A percentile compares a stretch with the other conserved stretches of the same genome.
These are phyloP conservation scores for Leccinellum albellum DNA, from an alignment of 768 basidiomycete species.

Conservation along the genomic window DNA sequence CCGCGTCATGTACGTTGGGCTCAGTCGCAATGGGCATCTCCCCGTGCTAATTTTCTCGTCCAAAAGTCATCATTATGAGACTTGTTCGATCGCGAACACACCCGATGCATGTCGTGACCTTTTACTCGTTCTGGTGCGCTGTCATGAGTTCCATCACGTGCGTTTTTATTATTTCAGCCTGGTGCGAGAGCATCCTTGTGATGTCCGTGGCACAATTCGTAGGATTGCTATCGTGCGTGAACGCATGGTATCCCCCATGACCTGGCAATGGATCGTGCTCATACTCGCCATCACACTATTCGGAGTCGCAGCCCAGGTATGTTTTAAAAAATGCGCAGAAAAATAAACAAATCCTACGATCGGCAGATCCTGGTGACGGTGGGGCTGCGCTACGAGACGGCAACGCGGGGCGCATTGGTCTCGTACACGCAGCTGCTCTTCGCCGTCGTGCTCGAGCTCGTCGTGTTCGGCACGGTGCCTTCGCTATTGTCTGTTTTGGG, in stretches of 20 bases:
- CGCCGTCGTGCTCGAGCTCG: constrained; percentile 57
- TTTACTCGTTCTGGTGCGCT: constrained; percentile 59
- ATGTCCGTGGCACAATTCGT: background rate
- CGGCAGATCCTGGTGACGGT: constrained; percentile 48
- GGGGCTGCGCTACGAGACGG: constrained; percentile 64
- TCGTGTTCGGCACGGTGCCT: constrained; percentile 61
- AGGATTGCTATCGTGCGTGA: constrained; percentile 11
- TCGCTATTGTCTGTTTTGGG: constrained; percentile 59
- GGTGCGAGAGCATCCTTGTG: background rate
- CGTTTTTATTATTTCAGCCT: background rate
- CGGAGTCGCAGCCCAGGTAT: constrained; percentile 16
- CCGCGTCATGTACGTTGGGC: constrained; percentile 62
- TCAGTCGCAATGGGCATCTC: background rate
- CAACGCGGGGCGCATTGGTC: constrained; percentile 58
- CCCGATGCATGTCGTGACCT: constrained; percentile 66
- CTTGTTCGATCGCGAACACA: constrained; percentile 75
- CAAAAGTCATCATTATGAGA: constrained; percentile 48
- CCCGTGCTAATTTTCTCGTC: background rate
- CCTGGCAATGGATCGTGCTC: constrained; percentile 15
- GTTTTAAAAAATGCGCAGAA: background rate
- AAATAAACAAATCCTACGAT: background rate
- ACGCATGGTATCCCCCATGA: constrained; percentile 14
- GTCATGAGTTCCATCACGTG: constrained; percentile 11
- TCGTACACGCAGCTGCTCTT: constrained; percentile 68
- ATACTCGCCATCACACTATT: constrained; percentile 11